phyloP scores from a whole-genome alignment of 495 filamentous ascomycete genomes.

The Xylaria scruposa region DNA sequence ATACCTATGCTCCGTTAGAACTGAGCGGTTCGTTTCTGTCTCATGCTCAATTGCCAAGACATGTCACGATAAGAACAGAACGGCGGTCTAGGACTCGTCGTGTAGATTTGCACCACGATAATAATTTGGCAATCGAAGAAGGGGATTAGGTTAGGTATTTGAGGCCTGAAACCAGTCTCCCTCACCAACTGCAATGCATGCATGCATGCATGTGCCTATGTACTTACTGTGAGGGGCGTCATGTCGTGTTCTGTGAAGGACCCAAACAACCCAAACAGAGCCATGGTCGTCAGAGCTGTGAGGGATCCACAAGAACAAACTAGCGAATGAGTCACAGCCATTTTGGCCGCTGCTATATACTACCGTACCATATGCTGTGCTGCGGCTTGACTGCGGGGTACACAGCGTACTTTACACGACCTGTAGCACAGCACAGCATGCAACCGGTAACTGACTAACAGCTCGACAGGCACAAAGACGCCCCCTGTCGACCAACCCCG shows the following conservation, averaged over 20 bases:
- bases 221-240: neutral
- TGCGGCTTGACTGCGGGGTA: neutral
- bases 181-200: neutral
- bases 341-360: neutral
- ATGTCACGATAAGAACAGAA: neutral
- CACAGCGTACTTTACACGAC: neutral
- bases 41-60: constrained; percentile 9
- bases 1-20: neutral
- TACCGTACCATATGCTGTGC: neutral
- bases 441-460: neutral
- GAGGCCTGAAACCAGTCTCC: neutral
- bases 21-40: neutral
- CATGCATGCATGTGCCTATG: neutral
- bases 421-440: neutral
- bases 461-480: neutral
- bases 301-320: neutral
- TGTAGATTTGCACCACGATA: neutral
- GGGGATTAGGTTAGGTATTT: neutral
- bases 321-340: constrained; percentile 15
- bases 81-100: neutral
- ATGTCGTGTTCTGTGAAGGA: neutral
- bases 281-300: neutral
- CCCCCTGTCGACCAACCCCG: neutral
- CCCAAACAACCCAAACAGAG: constrained; percentile 4
- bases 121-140: neutral